phyloP scores from a whole-genome alignment of 2,329 filamentous ascomycete species.

The Penicillium sp. region DNA sequence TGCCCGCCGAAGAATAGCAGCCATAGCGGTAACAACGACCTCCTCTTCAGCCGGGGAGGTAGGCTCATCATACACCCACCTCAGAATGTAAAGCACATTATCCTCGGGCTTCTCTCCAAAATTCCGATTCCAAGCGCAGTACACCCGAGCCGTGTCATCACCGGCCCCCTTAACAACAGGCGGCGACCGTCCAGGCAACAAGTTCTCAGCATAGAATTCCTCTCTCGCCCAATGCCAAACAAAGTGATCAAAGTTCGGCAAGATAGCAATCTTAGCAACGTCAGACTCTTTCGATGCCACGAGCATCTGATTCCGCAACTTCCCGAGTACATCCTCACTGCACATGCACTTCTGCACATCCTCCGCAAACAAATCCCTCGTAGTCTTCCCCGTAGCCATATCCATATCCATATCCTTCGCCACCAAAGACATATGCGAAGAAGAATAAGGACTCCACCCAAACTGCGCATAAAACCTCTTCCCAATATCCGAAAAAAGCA shows the following conservation, averaged over 20 bases:
- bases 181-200: constrained; percentile 50
- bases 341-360: constrained; percentile 47
- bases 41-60: constrained; percentile 45
- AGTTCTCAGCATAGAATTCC: constrained; percentile 66
- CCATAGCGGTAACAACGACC: constrained; percentile 52
- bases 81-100: constrained; percentile 44
- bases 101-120: constrained; percentile 37
- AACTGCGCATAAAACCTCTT: constrained; percentile 72
- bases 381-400: constrained; percentile 23
- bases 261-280: constrained; percentile 59
- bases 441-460: constrained; percentile 73
- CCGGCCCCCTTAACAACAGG: constrained; percentile 69
- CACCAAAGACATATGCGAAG: constrained; percentile 65
- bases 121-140: constrained; percentile 42
- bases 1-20: constrained; percentile 63
- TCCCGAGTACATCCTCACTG: constrained; percentile 59
- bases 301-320: constrained; percentile 62
- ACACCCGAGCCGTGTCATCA: constrained; percentile 45
- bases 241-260: constrained; percentile 65
- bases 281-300: constrained; percentile 39
- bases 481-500: constrained; percentile 84
- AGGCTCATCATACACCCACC: constrained; percentile 42
- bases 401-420: no score
- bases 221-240: constrained; percentile 78
- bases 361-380: constrained; percentile 31